Conservation (phyloP, 257 asterid genomes). For the Misopates orontium region DNA sequence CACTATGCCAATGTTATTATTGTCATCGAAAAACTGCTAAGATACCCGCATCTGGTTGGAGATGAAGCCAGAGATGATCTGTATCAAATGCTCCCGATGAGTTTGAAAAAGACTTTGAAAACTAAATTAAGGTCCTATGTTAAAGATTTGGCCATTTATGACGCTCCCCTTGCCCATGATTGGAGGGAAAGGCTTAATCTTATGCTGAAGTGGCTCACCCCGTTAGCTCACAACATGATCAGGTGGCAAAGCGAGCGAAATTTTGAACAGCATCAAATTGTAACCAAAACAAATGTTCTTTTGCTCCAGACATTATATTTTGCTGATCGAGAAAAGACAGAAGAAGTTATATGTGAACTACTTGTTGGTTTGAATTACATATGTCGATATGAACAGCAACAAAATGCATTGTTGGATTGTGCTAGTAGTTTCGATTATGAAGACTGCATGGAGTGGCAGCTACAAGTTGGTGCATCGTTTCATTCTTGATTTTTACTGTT, state of each 20-base stretch:
- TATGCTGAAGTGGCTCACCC: conserved; percentile 68
- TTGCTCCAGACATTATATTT: conserved; percentile 81
- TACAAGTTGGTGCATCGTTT: conserved; percentile 47
- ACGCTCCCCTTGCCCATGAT: conserved; percentile 80
- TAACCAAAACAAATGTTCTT: conserved; percentile 68
- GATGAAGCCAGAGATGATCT: conserved; percentile 91
- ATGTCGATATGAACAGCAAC: conserved; percentile 88
- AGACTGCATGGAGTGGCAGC: conserved; percentile 73
- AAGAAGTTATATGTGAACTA: conserved; percentile 68
- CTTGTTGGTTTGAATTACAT: conserved; percentile 87
- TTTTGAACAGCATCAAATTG: conserved; percentile 85
- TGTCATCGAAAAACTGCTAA: conserved; percentile 72
- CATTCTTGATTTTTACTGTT: conserved; percentile 33
- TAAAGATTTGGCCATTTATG: conserved; percentile 66
- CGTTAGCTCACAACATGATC: conserved; percentile 88
- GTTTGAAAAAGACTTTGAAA: conserved; percentile 66
- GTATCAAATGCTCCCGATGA: conserved; percentile 84
- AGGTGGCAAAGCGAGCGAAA: conserved; percentile 93
- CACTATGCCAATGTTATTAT: conserved; percentile 84
- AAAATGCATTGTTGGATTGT: conserved; percentile 79
- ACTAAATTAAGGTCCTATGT: conserved; percentile 49
- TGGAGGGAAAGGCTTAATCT: conserved; percentile 71
- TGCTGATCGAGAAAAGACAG: conserved; percentile 73
- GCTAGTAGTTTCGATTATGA: conserved; percentile 79
- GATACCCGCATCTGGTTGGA: conserved; percentile 86